A percentile compares a stretch with the other conserved stretches of the same genome.
Evolutionary conservation across 805 yeast species (phyloP).

Genomic region (Cyberlindnera petersonii): DNA sequence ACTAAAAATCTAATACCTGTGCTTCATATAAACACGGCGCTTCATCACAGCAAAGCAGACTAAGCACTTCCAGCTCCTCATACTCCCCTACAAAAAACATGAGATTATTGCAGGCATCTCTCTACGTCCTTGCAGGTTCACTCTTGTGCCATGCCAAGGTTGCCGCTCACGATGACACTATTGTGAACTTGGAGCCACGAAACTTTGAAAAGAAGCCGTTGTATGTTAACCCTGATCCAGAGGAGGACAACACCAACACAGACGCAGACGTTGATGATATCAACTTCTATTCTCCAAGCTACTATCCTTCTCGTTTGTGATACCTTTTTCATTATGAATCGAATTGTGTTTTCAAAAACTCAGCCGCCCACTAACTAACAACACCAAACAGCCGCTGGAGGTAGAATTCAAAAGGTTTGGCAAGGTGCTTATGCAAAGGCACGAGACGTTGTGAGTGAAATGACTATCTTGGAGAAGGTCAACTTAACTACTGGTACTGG

Average conservation of each 20-base stretch:
- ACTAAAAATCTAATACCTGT: no score
- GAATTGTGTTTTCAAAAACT: neutral
- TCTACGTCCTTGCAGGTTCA: neutral
- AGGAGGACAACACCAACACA: constrained; percentile 6
- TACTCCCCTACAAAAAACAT: no score
- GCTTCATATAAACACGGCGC: constrained; percentile 1
- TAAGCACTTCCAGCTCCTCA: no score
- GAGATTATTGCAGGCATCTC: neutral
- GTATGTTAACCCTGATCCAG: constrained; percentile 23
- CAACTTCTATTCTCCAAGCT: constrained; percentile 20
- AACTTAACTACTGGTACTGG: constrained; percentile 63
- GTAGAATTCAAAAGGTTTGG: constrained; percentile 51
- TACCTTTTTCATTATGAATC: constrained; percentile 1
- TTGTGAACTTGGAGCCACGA: constrained; percentile 5
- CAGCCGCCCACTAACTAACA: constrained; percentile 3
- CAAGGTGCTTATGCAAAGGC: constrained; percentile 54
- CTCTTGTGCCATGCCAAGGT: constrained; percentile 2
- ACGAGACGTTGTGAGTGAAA: constrained; percentile 47
- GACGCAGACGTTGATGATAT: constrained; percentile 19
- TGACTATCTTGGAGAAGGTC: constrained; percentile 56
- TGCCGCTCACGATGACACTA: constrained; percentile 3
- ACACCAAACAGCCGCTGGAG: constrained; percentile 34
- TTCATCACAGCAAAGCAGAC: neutral
- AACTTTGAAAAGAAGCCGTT: constrained; percentile 20
- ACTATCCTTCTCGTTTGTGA: constrained; percentile 26